Conservation (phyloP, 257 asterid species). For the Nemophila menziesii region DNA sequence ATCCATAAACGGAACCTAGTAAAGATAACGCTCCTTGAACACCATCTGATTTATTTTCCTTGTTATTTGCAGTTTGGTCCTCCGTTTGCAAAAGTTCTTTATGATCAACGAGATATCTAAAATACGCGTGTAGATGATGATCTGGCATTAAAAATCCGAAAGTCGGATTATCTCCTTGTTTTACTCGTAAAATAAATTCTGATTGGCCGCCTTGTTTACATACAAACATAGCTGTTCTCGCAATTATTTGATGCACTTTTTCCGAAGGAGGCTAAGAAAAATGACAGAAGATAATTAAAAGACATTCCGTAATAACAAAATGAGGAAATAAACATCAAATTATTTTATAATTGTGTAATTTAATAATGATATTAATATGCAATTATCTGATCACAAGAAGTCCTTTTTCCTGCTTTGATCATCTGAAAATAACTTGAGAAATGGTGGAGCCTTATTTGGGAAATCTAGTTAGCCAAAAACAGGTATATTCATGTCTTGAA, state of each 20-base stretch:
- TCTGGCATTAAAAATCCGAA: conserved; percentile 94
- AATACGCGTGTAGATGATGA: conserved; percentile 79
- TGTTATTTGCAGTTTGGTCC: conserved; percentile 16
- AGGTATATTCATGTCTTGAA: conserved; percentile 13
- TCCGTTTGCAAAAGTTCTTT: conserved; percentile 46
- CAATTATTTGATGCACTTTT: conserved; percentile 82
- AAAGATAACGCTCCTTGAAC: conserved; percentile 69
- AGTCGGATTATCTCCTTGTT: conserved; percentile 87
- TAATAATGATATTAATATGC: conserved; percentile 17
- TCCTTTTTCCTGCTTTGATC: conserved; percentile 86
- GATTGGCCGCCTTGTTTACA: conserved; percentile 88
- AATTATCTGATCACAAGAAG: conserved; percentile 51
- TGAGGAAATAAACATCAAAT: too few species aligned
- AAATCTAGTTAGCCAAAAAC: conserved; percentile 32
- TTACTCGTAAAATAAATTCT: conserved; percentile 84
- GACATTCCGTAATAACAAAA: conserved; percentile 15
- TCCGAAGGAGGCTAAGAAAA: conserved; percentile 80
- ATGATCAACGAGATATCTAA: conserved; percentile 79
- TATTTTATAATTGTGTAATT: conserved; percentile 10
- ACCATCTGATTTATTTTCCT: conserved; percentile 20
- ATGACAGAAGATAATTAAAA: conserved; percentile 7
- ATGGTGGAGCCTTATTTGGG: conserved; percentile 60
- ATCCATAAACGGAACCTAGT: conserved; percentile 84
- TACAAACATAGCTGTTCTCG: conserved; percentile 86
- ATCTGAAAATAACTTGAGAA: conserved; percentile 97